Evolutionary conservation across 768 basidiomycete genomes (phyloP).

Genomic region (Obba rivulosa): DNA sequence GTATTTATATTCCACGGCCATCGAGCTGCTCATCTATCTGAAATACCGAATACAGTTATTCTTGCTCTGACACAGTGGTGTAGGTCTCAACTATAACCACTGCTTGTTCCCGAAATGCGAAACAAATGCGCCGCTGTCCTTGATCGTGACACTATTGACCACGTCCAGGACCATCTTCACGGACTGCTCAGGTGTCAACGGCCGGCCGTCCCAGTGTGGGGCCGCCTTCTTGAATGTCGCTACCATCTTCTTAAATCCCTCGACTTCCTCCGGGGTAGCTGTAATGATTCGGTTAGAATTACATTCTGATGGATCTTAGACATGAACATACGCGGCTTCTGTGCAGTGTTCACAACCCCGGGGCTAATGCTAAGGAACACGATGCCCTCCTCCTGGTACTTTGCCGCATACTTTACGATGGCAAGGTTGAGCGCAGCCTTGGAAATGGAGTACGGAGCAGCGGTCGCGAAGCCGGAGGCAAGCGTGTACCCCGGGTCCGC

Average conservation of each 20-base stretch:
- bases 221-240: constrained; percentile 7
- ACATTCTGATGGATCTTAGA: too few relatives aligned
- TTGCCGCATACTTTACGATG: constrained; percentile 30
- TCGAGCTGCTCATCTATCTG: too few relatives aligned
- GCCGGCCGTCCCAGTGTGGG: constrained; percentile 11
- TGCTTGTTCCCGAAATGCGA: too few relatives aligned
- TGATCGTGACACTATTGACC: background rate
- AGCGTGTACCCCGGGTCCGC: constrained; percentile 25
- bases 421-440: constrained; percentile 35
- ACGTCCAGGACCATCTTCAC: constrained; percentile 8
- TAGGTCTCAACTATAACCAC: background rate
- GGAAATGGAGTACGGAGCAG: constrained; percentile 27
- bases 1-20: too few relatives aligned
- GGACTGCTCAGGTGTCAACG: constrained; percentile 10
- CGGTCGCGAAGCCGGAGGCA: constrained; percentile 1
- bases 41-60: too few relatives aligned
- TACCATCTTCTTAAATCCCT: background rate
- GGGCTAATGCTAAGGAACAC: constrained; percentile 33
- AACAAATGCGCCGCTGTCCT: constrained; percentile 11
- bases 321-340: constrained; percentile 13
- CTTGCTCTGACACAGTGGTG: too few relatives aligned
- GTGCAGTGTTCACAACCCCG: constrained; percentile 30
- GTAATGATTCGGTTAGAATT: too few relatives aligned
- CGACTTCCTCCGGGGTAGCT: too few relatives aligned
- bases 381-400: constrained; percentile 28